Evolutionary conservation across 106 monocot genomes (phyloP).

Genomic region (Platanthera guangdongensis): DNA sequence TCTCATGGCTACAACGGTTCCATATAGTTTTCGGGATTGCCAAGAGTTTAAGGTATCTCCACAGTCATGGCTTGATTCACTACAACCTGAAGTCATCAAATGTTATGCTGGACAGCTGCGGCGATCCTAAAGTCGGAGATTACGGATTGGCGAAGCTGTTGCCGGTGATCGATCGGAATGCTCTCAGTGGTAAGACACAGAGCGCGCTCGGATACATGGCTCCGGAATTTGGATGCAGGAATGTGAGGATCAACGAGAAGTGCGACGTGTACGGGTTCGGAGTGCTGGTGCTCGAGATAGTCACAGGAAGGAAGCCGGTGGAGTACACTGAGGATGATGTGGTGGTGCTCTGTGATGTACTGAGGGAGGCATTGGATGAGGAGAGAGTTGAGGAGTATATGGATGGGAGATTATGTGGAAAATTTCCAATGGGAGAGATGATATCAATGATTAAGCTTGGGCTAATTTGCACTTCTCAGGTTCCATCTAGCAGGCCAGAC

Average conservation of each 20-base stretch:
- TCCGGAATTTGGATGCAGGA: conserved; percentile 24
- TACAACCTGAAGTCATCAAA: conserved; percentile 31
- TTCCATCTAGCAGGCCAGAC: conserved; percentile 27
- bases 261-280: conserved; percentile 32
- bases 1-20: conserved; percentile 27
- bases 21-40: conserved; percentile 15
- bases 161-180: conserved; percentile 27
- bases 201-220: conserved; percentile 36
- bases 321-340: conserved; percentile 32
- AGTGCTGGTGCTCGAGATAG: conserved; percentile 13
- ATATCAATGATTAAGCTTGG: conserved; percentile 26
- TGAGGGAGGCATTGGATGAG: conserved; percentile 16
- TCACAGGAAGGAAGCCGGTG: conserved; percentile 20
- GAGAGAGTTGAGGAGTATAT: conserved; percentile 20
- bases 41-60: conserved; percentile 19
- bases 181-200: conserved; percentile 23
- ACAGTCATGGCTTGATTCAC: conserved; percentile 11
- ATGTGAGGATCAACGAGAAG: conserved; percentile 18
- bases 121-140: conserved; percentile 21
- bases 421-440: conserved; percentile 20
- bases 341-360: conserved; percentile 25
- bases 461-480: conserved; percentile 30
- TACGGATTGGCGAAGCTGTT: conserved; percentile 34
- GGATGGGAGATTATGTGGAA: conserved; percentile 19
- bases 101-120: conserved; percentile 12